Evolutionary conservation across 331 rosid genomes (phyloP).

Genomic region (Spiraea crenata): DNA sequence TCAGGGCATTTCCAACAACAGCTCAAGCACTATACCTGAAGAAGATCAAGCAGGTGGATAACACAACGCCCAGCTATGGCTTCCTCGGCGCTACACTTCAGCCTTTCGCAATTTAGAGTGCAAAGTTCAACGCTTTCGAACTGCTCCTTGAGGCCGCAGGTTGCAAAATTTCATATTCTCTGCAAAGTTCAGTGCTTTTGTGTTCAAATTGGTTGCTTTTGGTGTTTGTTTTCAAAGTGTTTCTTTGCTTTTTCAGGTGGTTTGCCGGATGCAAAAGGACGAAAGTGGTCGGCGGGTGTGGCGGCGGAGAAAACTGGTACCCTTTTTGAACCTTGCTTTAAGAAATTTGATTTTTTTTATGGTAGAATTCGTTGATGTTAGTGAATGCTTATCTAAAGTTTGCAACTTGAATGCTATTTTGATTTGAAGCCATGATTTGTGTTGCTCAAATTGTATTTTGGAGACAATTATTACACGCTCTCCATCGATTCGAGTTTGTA

Average conservation of each 20-base stretch:
- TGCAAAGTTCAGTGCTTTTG: neutral
- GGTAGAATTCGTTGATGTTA: neutral
- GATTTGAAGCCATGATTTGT: neutral
- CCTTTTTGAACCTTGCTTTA: neutral
- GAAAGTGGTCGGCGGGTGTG: conserved; percentile 60
- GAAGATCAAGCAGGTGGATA: neutral
- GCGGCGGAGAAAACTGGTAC: conserved; percentile 91
- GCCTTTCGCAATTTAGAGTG: conserved; percentile 35
- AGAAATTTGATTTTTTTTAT: neutral
- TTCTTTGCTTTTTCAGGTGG: conserved; percentile 39
- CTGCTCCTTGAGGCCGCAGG: conserved; percentile 47
- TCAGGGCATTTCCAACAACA: neutral
- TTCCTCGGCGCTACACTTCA: conserved; percentile 26
- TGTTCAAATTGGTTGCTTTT: neutral
- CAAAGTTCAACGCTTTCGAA: conserved; percentile 39
- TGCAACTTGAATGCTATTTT: neutral
- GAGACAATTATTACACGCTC: too few relatives aligned
- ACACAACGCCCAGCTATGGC: conserved; percentile 44
- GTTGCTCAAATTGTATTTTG: neutral
- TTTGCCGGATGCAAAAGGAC: conserved; percentile 47
- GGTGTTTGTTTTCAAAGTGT: neutral
- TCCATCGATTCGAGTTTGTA: too few relatives aligned
- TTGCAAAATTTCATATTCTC: neutral
- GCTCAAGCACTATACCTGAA: neutral
- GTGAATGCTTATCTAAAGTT: neutral